Evolutionary conservation across 352 stramenopile genomes (phyloP), one percentile per base, ranked within the genome.

Genomic region (Paralagenidium karlingii): DNA sequence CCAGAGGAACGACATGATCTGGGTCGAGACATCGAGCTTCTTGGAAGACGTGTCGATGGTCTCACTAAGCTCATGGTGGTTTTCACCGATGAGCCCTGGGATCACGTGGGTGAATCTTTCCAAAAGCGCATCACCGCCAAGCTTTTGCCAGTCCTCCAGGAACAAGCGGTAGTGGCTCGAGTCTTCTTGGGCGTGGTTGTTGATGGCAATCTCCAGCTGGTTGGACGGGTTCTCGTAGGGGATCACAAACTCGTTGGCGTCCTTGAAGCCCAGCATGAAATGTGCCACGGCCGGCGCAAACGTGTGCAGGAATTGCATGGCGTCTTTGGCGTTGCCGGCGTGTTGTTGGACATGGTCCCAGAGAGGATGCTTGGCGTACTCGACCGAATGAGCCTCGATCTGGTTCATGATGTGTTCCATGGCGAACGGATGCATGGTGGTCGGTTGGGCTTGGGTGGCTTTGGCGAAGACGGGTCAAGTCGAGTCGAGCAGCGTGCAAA

Each of bases 131-230:
- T 40, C 34, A 22, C 34, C 34, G 8, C 34, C 34, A 6, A 40
- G 18, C 18, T 40, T 40, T 24, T 40, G 19, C 34, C 34, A 40
- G 34, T 40, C 34, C 28, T 40, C 34, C n/a, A 40, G 34, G 34
- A 40, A 40, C 13, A 40, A n/a, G 9, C 28, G 25, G 34, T 40
- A 40, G 28, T 40, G 34, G 6, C 19, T 40, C 19, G 19, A 28
- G 34, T 40, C 34, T 40, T 40, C 34, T 7, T 28, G 34, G 5
- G 34, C 34, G 15, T 40, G 34, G 34, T 28, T 22, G 18, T 40
- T 40, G 5, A 40, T 13, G 19, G 34, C 34, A 5, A 11, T 22
- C 19, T 40, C 34, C 6, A 40, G 18, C 6, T 40, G 19, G 10
- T 19, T 16, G 12, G 25, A 8, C 9, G 34, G 34, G 13, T 19